Conservation (phyloP, 768 basidiomycete genomes). For the Trametes elegans region DNA sequence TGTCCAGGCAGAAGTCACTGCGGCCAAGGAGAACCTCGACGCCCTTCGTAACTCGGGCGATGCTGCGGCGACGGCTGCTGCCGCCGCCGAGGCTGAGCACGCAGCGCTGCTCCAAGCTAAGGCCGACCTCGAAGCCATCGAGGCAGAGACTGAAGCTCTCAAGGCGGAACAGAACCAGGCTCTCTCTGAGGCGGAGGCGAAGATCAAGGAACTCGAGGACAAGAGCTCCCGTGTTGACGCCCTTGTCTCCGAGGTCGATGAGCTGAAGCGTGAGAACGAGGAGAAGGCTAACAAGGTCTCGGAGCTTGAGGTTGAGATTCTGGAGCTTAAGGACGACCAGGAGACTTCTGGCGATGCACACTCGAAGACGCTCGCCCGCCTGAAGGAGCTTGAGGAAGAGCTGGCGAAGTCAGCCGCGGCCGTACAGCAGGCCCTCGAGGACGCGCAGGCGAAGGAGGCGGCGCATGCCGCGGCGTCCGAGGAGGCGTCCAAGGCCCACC, state of each 20-base stretch:
- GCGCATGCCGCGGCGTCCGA: constrained; percentile 41
- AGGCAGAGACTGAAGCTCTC: constrained; percentile 50
- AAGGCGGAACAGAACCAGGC: constrained; percentile 49
- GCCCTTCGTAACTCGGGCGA: constrained; percentile 46
- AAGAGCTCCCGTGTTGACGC: constrained; percentile 42
- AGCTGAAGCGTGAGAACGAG: constrained; percentile 63
- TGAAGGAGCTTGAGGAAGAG: constrained; percentile 55
- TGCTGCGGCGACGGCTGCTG: constrained; percentile 40
- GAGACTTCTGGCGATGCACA: constrained; percentile 64
- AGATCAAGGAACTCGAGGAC: constrained; percentile 45
- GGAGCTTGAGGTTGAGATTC: constrained; percentile 77
- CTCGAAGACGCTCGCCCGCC: constrained; percentile 40
- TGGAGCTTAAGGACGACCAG: constrained; percentile 71
- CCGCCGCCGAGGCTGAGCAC: constrained; percentile 58
- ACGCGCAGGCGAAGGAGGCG: constrained; percentile 45
- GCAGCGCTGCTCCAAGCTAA: constrained; percentile 65
- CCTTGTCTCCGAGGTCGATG: constrained; percentile 48
- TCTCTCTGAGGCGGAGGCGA: constrained; percentile 45
- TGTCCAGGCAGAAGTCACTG: constrained; percentile 49
- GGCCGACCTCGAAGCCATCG: constrained; percentile 54
- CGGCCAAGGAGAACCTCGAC: constrained; percentile 53
- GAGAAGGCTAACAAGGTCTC: constrained; percentile 70
- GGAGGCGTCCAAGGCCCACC: constrained; percentile 42
- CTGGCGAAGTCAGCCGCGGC: constrained; percentile 47
- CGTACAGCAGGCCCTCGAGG: constrained; percentile 46